Conservation (phyloP, 2,329 filamentous ascomycete genomes). For the Myotisia sp. region DNA sequence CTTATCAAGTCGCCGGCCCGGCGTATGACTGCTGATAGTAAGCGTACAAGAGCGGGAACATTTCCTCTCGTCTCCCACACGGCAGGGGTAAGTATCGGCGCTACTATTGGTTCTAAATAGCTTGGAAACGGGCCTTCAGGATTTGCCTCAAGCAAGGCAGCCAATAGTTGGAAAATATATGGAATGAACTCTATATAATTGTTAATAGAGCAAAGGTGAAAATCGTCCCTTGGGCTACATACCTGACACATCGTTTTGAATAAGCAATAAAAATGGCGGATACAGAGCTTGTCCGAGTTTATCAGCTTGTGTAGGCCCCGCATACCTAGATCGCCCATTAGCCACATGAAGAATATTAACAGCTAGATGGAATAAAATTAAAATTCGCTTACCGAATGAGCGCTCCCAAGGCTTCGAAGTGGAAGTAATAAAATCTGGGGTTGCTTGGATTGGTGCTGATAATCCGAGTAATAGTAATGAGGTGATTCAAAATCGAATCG, state of each 20-base stretch:
- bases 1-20: slow-evolving; percentile 60
- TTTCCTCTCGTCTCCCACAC: slow-evolving; percentile 91
- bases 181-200: slow-evolving; percentile 66
- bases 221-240: slow-evolving; percentile 17
- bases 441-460: slow-evolving; percentile 95
- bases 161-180: slow-evolving; percentile 91
- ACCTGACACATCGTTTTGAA: slow-evolving; percentile 71
- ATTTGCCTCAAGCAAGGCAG: slow-evolving; percentile 76
- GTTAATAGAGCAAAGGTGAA: slow-evolving; percentile 17
- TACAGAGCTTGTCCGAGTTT: slow-evolving; percentile 72
- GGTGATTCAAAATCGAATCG: slow-evolving; percentile 65
- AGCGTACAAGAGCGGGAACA: slow-evolving; percentile 73
- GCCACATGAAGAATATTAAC: no score
- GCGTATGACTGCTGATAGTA: slow-evolving; percentile 71
- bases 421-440: slow-evolving; percentile 94
- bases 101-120: slow-evolving; percentile 66
- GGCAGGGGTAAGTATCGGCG: slow-evolving; percentile 61
- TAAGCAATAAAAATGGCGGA: slow-evolving; percentile 63
- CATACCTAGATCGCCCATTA: no score
- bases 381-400: slow-evolving; percentile 54
- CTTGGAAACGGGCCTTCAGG: slow-evolving; percentile 62
- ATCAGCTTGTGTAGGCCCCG: slow-evolving; percentile 51
- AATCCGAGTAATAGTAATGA: slow-evolving; percentile 78
- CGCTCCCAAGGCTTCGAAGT: slow-evolving; percentile 88
- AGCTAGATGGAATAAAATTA: background rate